Evolutionary conservation across 768 basidiomycete genomes (phyloP).

Genomic region (Boletus huronensis): DNA sequence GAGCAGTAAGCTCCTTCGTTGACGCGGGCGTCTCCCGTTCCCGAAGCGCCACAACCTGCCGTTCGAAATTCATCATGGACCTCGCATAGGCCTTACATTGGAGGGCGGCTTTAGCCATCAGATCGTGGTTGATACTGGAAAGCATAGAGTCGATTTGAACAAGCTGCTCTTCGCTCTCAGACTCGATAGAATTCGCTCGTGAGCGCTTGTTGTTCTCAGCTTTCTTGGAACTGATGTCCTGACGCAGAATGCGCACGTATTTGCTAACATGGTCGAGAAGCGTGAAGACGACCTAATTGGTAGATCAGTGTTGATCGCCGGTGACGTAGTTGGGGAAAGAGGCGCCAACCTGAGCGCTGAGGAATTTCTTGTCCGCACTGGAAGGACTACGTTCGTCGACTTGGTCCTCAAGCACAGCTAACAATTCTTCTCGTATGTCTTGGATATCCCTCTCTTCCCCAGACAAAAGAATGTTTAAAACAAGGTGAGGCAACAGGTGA

Average conservation of each 20-base stretch:
- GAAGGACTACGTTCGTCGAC: constrained; percentile 58
- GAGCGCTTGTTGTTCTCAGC: constrained; percentile 46
- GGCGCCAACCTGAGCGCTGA: constrained; percentile 84
- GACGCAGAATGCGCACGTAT: constrained; percentile 77
- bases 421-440: constrained; percentile 70
- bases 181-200: constrained; percentile 36
- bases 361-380: constrained; percentile 72
- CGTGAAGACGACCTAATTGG: constrained; percentile 83
- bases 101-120: constrained; percentile 92
- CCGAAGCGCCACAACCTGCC: constrained; percentile 59
- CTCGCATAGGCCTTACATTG: constrained; percentile 93
- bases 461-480: constrained; percentile 79
- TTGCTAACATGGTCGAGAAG: constrained; percentile 92
- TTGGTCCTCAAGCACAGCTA: constrained; percentile 84
- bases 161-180: constrained; percentile 56
- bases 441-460: constrained; percentile 60
- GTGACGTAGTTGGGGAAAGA: not conserved
- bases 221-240: constrained; percentile 53
- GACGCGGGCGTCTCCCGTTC: constrained; percentile 38
- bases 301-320: not conserved
- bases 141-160: constrained; percentile 75
- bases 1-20: constrained; percentile 39
- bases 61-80: constrained; percentile 93
- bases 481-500: constrained; percentile 86
- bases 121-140: constrained; percentile 75